Evolutionary conservation across 306 rosid species (phyloP), one percentile per base, ranked within the genome.

Genomic region (Malus orientalis): DNA sequence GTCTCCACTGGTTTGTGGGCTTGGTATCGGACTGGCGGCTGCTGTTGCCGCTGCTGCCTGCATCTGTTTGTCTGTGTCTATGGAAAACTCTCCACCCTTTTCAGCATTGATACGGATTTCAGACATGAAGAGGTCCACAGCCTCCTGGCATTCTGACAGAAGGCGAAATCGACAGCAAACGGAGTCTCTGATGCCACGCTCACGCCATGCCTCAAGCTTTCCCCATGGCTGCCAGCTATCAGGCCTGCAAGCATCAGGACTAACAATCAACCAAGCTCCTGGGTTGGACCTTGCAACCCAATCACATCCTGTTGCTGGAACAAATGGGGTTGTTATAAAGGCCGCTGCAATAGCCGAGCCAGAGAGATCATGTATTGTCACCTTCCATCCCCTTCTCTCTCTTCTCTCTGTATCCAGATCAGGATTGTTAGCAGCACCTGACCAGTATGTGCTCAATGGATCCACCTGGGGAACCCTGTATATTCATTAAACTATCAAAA

Each of bases 161-260:
- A 93, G 96, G 78, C 81, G 92, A 77, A 93, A 91, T 45, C 91
- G 85, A 79, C 87, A 93, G 83, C 97, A 93, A 30, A 93, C 74
- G 1, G 89, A 74, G 77, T 93, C 98, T 82, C 91, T 79, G 9
- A 89, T 73, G 68, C 98, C 96, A 3, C 93, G 97, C 76, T 93
- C 97, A 0, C 98, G 96, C 98, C 98, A 93, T 2, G 96, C 98
- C 86, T 93, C 97, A 2, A 93, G 96, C 84, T 91, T 93, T 83
- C 97, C 98, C 98, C 98, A 93, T 12, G 98, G 98, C 75, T 88
- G 96, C 98, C 98, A 93, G 80, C 92, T 93, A 74, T 91, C 96
- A 1, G 97, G 87, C 79, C 87, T 75, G 76, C 90, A 80, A 60
- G 80, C 85, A 74, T 88, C 97, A 0, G 97, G 96, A 33, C 96